Evolutionary conservation across 129 eudicot species (phyloP).

Genomic region (Solidago caesia): DNA sequence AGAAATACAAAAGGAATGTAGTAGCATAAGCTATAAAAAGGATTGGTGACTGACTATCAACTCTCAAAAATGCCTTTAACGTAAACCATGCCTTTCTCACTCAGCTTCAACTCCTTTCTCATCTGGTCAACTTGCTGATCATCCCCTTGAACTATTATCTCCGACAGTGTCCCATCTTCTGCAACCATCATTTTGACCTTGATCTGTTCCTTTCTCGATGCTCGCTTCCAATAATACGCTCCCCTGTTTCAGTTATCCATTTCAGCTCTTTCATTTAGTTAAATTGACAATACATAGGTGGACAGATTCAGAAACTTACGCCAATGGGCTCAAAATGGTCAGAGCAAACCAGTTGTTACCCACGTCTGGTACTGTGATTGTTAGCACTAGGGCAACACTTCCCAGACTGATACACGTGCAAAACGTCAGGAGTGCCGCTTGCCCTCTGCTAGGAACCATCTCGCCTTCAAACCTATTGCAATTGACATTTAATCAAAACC

Average conservation of each 20-base stretch:
- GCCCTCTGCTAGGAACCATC: slow-evolving; percentile 95
- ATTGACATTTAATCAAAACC: neutral
- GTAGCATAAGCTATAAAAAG: neutral
- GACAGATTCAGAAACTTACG: slow-evolving; percentile 46
- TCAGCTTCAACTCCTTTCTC: slow-evolving; percentile 79
- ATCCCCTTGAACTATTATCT: slow-evolving; percentile 87
- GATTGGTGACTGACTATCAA: slow-evolving; percentile 20
- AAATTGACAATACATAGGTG: neutral
- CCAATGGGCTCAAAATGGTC: slow-evolving; percentile 68
- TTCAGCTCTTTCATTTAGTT: neutral
- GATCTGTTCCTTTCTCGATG: slow-evolving; percentile 86
- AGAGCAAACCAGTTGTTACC: slow-evolving; percentile 85
- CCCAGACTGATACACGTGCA: slow-evolving; percentile 91
- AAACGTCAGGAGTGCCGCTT: slow-evolving; percentile 84
- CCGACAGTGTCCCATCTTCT: slow-evolving; percentile 75
- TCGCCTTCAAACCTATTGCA: slow-evolving; percentile 68
- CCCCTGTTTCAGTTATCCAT: slow-evolving; percentile 54
- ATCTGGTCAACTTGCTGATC: slow-evolving; percentile 88
- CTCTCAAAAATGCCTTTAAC: slow-evolving; percentile 89
- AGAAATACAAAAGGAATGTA: neutral
- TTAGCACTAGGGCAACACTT: slow-evolving; percentile 87
- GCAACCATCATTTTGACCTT: slow-evolving; percentile 79
- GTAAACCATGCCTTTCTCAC: slow-evolving; percentile 92
- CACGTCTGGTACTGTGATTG: slow-evolving; percentile 70
- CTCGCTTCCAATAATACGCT: slow-evolving; percentile 80